These are phyloP conservation scores for Hypoxylon sp. DNA, from an alignment of 2,329 filamentous ascomycete genomes.

Conservation along the genomic window DNA sequence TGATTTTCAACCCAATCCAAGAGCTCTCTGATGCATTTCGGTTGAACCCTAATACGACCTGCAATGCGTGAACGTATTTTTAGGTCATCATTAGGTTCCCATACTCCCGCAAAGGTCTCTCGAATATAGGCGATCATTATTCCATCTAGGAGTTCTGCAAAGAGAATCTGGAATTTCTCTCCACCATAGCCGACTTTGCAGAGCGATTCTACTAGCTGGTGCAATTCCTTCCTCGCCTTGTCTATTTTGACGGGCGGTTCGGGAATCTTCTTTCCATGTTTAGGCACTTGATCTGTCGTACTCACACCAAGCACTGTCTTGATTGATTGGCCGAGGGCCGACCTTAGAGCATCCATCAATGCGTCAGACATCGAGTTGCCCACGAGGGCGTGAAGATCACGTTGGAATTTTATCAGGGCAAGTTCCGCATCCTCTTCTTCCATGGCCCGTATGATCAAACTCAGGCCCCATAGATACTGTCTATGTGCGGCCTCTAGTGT, in stretches of 20 bases:
- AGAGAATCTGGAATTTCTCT: slow-evolving; percentile 77
- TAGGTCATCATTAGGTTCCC: slow-evolving; percentile 59
- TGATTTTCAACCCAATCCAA: slow-evolving; percentile 77
- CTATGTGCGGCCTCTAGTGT: slow-evolving; percentile 73
- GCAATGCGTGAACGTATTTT: slow-evolving; percentile 43
- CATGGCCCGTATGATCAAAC: slow-evolving; percentile 66
- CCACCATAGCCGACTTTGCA: slow-evolving; percentile 77
- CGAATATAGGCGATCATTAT: slow-evolving; percentile 75
- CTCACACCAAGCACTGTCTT: slow-evolving; percentile 63
- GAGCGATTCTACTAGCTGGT: slow-evolving; percentile 71
- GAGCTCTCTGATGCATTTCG: slow-evolving; percentile 72
- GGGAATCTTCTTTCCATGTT: slow-evolving; percentile 32
- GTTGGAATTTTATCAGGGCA: slow-evolving; percentile 67
- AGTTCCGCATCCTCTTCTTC: slow-evolving; percentile 57
- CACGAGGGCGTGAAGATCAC: slow-evolving; percentile 75
- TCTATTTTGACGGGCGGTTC: slow-evolving; percentile 54
- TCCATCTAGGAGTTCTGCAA: slow-evolving; percentile 78
- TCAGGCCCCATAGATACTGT: slow-evolving; percentile 70
- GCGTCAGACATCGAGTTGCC: slow-evolving; percentile 72
- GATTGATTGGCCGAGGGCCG: slow-evolving; percentile 69
- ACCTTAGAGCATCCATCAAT: slow-evolving; percentile 68
- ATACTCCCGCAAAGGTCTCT: slow-evolving; percentile 74
- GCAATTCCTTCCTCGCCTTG: slow-evolving; percentile 65
- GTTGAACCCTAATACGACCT: slow-evolving; percentile 58
- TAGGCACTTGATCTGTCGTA: slow-evolving; percentile 14